Conservation (phyloP, 306 rosid species). For the Cucurbita maxima region DNA sequence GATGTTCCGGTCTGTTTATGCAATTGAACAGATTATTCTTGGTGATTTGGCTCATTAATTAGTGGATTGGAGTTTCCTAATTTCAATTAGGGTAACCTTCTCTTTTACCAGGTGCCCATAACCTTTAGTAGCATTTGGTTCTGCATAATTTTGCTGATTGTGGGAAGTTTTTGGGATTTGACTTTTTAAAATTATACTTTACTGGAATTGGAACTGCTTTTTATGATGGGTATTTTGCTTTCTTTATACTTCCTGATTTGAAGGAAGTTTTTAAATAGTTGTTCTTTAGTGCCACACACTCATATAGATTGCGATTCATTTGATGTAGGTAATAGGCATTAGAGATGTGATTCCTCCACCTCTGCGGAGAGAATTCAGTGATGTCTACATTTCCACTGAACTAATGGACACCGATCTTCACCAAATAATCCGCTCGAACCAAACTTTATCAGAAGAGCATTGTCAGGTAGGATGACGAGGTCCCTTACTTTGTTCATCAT, state of each 20-base stretch:
- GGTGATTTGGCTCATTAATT: not conserved
- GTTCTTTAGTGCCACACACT: not conserved
- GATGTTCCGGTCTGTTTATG: not conserved
- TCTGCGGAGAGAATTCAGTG: conserved; percentile 67
- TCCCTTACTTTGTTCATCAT: not conserved
- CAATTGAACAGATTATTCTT: not conserved
- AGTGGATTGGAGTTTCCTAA: no score
- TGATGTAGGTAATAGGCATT: conserved; percentile 55
- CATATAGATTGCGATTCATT: conserved; percentile 5
- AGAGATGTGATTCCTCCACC: conserved; percentile 95
- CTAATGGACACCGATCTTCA: conserved; percentile 99
- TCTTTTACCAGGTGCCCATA: no score
- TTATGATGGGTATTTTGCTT: not conserved
- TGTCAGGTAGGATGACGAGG: conserved; percentile 39
- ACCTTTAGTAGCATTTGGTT: no score
- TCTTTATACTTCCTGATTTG: not conserved
- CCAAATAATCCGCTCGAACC: conserved; percentile 90
- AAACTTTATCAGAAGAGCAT: conserved; percentile 81
- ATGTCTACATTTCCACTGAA: conserved; percentile 65
- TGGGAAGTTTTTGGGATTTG: not conserved
- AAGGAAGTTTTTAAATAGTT: not conserved
- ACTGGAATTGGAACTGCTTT: not conserved
- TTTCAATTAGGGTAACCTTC: no score
- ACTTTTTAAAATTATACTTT: not conserved
- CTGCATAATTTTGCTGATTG: no score